Conservation (phyloP, 2,329 filamentous ascomycete genomes). For the Ophiostoma quercus region DNA sequence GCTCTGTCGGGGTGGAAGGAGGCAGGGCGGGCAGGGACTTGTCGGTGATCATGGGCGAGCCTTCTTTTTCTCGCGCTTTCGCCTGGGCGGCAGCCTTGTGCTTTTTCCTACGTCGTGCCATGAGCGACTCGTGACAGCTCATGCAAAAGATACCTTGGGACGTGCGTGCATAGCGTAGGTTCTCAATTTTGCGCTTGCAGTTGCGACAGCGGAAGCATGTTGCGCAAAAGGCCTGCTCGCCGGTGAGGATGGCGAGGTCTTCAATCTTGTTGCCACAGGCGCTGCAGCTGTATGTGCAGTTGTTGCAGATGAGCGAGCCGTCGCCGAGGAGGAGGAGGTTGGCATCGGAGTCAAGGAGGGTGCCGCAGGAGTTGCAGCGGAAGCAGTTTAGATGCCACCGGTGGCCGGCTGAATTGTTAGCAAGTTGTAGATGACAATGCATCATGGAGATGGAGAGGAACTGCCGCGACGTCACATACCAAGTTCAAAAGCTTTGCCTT, state of each 20-base stretch:
- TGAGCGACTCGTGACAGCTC: conserved; percentile 94
- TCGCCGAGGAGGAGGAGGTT: conserved; percentile 95
- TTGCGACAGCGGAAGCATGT: conserved; percentile 96
- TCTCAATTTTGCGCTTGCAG: conserved; percentile 98
- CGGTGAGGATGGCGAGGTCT: conserved; percentile 92
- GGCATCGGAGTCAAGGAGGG: conserved; percentile 94
- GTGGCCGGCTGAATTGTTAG: conserved; percentile 64
- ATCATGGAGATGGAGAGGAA: background rate
- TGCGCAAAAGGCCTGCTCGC: conserved; percentile 95
- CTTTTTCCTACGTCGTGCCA: conserved; percentile 86
- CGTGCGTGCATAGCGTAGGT: conserved; percentile 91
- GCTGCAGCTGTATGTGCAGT: conserved; percentile 98
- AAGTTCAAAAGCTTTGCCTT: conserved; percentile 96
- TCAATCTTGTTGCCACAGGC: conserved; percentile 97
- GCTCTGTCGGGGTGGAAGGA: conserved; percentile 63
- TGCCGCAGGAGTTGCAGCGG: conserved; percentile 91
- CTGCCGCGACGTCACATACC: conserved; percentile 52
- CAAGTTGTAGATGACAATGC: background rate
- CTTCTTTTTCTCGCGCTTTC: conserved; percentile 59
- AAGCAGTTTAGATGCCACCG: conserved; percentile 99
- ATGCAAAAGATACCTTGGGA: conserved; percentile 99
- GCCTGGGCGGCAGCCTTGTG: conserved; percentile 62
- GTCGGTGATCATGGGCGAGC: conserved; percentile 67
- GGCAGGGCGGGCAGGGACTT: conserved; percentile 91
- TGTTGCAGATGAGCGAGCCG: conserved; percentile 97